phyloP scores from a whole-genome alignment of 1,284 basidiomycete species.

The Heterobasidion occidentale region DNA sequence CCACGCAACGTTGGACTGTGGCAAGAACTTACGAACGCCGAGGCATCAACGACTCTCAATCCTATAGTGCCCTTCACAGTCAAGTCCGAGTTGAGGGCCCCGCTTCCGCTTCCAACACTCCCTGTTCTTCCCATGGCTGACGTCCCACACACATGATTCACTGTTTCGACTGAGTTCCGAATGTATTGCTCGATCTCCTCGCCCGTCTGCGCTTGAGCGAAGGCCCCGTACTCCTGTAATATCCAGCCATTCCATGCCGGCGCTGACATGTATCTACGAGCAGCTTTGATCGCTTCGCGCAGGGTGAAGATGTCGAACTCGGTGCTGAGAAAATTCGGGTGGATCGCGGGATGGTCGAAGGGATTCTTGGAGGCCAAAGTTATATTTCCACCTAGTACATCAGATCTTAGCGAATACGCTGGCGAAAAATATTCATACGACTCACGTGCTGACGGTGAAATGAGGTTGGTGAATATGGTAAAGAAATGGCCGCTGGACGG shows the following conservation, averaged over 20 bases:
- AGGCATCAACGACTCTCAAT: constrained; percentile 18
- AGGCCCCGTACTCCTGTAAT: not conserved
- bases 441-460: constrained; percentile 14
- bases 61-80: constrained; percentile 16
- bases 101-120: constrained; percentile 6
- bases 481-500: constrained; percentile 15
- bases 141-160: constrained; percentile 16
- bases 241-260: constrained; percentile 6
- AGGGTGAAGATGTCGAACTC: constrained; percentile 10
- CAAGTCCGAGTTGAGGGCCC: constrained; percentile 18
- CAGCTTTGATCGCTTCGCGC: not conserved
- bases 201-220: constrained; percentile 1
- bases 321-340: constrained; percentile 13
- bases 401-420: not conserved
- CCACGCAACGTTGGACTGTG: not conserved
- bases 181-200: constrained; percentile 3
- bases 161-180: constrained; percentile 3
- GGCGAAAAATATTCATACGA: too few relatives aligned
- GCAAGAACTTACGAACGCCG: constrained; percentile 14
- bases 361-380: constrained; percentile 14
- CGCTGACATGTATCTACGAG: constrained; percentile 2
- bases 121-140: constrained; percentile 10
- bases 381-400: constrained; percentile 15
- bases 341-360: constrained; percentile 15
- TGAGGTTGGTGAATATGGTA: constrained; percentile 12